phyloP scores from a whole-genome alignment of 2,329 filamentous ascomycete genomes.

The Hirsutella minnesotensis region DNA sequence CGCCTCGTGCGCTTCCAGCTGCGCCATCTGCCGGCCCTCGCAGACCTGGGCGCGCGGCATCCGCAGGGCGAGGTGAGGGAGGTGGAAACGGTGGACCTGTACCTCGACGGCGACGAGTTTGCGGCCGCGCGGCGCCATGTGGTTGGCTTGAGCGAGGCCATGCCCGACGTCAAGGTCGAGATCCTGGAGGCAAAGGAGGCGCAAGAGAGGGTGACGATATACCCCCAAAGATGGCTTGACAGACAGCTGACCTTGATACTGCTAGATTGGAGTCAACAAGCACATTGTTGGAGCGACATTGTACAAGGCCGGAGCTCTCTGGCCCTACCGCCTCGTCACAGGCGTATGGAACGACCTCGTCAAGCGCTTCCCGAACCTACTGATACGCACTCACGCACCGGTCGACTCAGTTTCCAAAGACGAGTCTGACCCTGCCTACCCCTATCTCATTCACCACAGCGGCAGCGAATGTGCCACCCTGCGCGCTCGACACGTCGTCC shows the following conservation, averaged over 20 bases:
- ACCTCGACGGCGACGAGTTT: constrained; percentile 24
- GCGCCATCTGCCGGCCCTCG: constrained; percentile 25
- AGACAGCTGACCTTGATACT: neutral
- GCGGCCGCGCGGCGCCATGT: constrained; percentile 19
- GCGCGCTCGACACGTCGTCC: constrained; percentile 35
- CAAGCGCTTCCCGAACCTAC: constrained; percentile 18
- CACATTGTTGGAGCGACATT: constrained; percentile 28
- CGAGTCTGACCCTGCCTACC: constrained; percentile 8
- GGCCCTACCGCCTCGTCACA: constrained; percentile 38
- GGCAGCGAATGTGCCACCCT: constrained; percentile 25
- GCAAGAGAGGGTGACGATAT: constrained; percentile 13
- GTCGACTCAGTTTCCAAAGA: constrained; percentile 16
- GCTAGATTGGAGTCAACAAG: constrained; percentile 21
- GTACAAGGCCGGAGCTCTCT: constrained; percentile 35
- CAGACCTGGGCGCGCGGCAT: constrained; percentile 24
- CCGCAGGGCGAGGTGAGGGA: constrained; percentile 27
- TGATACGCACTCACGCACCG: constrained; percentile 26
- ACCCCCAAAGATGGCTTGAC: neutral
- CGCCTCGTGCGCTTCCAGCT: constrained; percentile 31
- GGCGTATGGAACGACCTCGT: constrained; percentile 31
- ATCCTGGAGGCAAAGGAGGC: constrained; percentile 23
- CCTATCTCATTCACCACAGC: constrained; percentile 31
- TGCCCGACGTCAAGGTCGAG: constrained; percentile 26
- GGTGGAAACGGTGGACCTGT: constrained; percentile 36
- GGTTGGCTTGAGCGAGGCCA: constrained; percentile 19